Evolutionary conservation across 2,329 filamentous ascomycete genomes (phyloP).

Genomic region (Fulvia fulva): DNA sequence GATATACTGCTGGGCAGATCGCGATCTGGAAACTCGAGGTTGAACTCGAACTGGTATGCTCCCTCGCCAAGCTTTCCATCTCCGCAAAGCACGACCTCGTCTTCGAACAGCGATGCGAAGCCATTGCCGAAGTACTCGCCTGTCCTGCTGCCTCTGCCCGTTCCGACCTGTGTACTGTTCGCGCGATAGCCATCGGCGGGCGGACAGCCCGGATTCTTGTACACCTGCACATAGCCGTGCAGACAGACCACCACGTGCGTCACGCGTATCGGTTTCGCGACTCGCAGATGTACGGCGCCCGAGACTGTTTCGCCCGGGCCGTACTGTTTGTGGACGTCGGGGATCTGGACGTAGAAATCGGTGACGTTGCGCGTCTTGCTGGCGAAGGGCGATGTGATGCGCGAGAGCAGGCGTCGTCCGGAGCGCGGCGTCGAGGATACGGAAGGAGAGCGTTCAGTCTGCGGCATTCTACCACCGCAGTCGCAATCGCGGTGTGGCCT

Average conservation of each 20-base stretch:
- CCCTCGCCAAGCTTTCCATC: conserved; percentile 71
- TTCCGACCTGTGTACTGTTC: conserved; percentile 48
- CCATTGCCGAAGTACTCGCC: conserved; percentile 68
- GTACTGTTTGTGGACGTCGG: conserved; percentile 75
- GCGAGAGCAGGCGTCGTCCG: conserved; percentile 45
- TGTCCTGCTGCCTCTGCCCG: conserved; percentile 50
- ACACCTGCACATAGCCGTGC: conserved; percentile 75
- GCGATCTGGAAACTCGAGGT: conserved; percentile 65
- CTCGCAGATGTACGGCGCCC: conserved; percentile 67
- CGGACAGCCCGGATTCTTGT: conserved; percentile 61
- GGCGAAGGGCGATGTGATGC: conserved; percentile 54
- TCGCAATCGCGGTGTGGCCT: not conserved
- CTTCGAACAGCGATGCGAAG: conserved; percentile 75
- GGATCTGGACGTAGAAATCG: conserved; percentile 73
- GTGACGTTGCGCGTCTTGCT: conserved; percentile 61
- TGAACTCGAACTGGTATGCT: conserved; percentile 75
- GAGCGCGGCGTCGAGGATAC: conserved; percentile 16
- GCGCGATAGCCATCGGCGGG: conserved; percentile 52
- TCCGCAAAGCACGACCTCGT: conserved; percentile 74
- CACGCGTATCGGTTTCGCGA: conserved; percentile 70
- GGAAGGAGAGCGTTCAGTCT: conserved; percentile 10
- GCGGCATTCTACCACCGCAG: conserved; percentile 13
- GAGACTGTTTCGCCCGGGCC: conserved; percentile 69
- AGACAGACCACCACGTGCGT: conserved; percentile 76
- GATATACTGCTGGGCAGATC: conserved; percentile 88